A percentile compares a stretch with the other conserved stretches of the same genome.
Evolutionary conservation across 768 basidiomycete genomes (phyloP).

Genomic region (Polyporus arcularius): DNA sequence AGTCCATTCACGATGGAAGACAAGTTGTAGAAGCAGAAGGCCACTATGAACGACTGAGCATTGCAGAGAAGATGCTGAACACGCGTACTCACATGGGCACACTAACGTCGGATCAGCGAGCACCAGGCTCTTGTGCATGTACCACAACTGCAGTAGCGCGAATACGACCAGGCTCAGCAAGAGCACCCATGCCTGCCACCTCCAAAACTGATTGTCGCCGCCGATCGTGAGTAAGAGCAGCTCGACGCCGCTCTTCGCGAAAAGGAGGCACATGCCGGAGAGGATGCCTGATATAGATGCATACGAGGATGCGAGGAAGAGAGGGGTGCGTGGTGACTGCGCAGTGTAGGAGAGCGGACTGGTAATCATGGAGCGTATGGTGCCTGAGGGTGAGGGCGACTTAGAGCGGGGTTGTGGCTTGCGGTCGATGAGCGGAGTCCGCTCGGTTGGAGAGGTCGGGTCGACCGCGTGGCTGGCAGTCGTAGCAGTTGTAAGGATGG

Average conservation of each 20-base stretch:
- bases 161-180: conserved; percentile 70
- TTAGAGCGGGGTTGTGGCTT: conserved; percentile 36
- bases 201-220: conserved; percentile 80
- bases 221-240: conserved; percentile 75
- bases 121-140: conserved; percentile 76
- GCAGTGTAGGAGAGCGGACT: conserved; percentile 21
- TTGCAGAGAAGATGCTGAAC: not conserved
- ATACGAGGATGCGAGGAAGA: conserved; percentile 79
- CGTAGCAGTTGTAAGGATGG: conserved; percentile 37
- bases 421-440: conserved; percentile 55
- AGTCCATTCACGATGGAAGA: conserved; percentile 90
- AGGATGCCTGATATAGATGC: conserved; percentile 87
- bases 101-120: conserved; percentile 85
- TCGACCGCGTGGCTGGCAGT: conserved; percentile 28
- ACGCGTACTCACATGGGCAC: conserved; percentile 67
- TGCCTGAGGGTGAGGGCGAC: conserved; percentile 23
- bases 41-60: conserved; percentile 48
- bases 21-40: conserved; percentile 94
- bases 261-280: conserved; percentile 89
- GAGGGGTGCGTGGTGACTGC: conserved; percentile 46
- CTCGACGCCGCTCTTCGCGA: conserved; percentile 93
- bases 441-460: conserved; percentile 39
- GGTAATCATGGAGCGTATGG: conserved; percentile 26
- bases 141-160: conserved; percentile 83
- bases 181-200: conserved; percentile 84